phyloP scores from a whole-genome alignment of 2,329 filamentous ascomycete species.

The Phialocephala sp. region DNA sequence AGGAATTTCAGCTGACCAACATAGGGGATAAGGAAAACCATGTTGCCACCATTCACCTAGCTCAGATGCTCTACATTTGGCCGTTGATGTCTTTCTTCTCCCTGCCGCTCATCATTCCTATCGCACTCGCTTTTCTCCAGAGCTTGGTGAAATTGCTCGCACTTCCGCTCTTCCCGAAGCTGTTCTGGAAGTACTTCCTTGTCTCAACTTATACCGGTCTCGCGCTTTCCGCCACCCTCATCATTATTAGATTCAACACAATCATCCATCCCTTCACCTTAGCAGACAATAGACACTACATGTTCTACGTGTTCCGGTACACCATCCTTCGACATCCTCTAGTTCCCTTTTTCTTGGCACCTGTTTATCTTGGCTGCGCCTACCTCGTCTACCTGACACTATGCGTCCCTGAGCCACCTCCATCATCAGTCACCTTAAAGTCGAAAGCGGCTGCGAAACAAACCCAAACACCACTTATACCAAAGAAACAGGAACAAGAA shows the following conservation, averaged over 20 bases:
- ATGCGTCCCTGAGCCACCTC: conserved; percentile 46
- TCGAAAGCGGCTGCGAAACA: conserved; percentile 20
- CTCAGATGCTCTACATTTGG: conserved; percentile 97
- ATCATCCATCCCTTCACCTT: conserved; percentile 95
- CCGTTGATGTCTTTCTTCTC: conserved; percentile 91
- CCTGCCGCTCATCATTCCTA: conserved; percentile 71
- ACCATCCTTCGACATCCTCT: conserved; percentile 70
- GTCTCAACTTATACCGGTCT: conserved; percentile 9
- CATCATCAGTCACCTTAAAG: conserved; percentile 32
- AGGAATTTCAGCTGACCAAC: conserved; percentile 9
- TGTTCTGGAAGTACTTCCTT: conserved; percentile 25
- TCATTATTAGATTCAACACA: conserved; percentile 79
- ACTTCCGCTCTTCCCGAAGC: conserved; percentile 30
- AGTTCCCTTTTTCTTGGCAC: conserved; percentile 70
- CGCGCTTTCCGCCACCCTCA: conserved; percentile 42
- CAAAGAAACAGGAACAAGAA: conserved; percentile 23
- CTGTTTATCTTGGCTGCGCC: conserved; percentile 72
- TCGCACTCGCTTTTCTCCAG: conserved; percentile 50
- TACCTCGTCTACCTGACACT: conserved; percentile 72
- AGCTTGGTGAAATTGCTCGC: conserved; percentile 39
- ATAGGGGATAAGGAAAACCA: conserved; percentile 93
- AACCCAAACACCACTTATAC: not conserved
- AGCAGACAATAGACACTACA: conserved; percentile 95
- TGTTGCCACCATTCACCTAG: conserved; percentile 82
- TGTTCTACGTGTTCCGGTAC: conserved; percentile 94